Evolutionary conservation across 2,329 filamentous ascomycete species (phyloP), one percentile per base, ranked within the genome.

Genomic region (Chaetoscypha palmicola): DNA sequence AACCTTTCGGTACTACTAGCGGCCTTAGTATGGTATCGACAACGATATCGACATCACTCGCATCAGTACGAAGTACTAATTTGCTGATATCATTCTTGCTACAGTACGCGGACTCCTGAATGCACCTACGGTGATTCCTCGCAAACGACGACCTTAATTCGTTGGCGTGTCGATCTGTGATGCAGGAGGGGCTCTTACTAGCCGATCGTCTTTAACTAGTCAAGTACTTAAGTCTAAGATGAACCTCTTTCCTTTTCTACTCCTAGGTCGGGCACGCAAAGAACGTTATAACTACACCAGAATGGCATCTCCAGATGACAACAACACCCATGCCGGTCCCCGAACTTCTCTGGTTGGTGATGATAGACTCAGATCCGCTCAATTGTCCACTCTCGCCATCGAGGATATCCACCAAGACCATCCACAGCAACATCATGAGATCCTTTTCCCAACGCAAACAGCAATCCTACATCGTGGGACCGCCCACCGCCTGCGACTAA

Each of bases 351-450:
- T 49, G 9, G 33, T 46, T 12, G 32, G 36, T 11, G 16, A 48
- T n/a, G 32, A 38, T 11, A 11, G 24, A 14, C 19, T 22, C 30
- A 39, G 37, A 22, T 46, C 48, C 21, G 39, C 44, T 10, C 33
- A 43, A 39, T 48, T 46, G 48, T 48, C 52, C 9, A 46, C 48
- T 31, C 42, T 50, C 14, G 43, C 34, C 17, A 33, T 50, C 36
- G 48, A 50, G 28, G 35, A 46, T 2, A 32, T 38, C 11, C 45
- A 45, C 21, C n/a, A 33, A 34, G 30, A 28, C n/a, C 45, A 38
- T 7, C 39, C 35, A 16, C 21, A 48, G 32, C 39, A 32, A 17
- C 31, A 28, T 10, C 30, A 30, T 14, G 28, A 24, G 22, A 24
- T 43, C 1, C 43, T 51, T 19, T 51, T 42, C 17, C 42, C 49